These are phyloP conservation scores for Candida glaebosa DNA, from an alignment of 805 yeast species.

Conservation along the genomic window DNA sequence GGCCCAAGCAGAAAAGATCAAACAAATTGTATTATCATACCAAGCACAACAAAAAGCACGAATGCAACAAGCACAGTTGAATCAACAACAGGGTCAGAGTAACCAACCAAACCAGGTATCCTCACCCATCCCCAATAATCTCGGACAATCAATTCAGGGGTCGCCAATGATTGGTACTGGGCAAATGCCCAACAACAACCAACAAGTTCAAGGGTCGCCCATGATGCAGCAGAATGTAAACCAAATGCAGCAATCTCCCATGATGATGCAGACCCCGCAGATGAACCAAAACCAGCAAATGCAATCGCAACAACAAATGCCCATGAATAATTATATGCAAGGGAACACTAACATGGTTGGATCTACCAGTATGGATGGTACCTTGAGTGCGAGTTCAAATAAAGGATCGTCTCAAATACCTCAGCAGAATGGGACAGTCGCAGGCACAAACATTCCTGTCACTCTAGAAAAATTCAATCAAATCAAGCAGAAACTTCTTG, in stretches of 20 bases:
- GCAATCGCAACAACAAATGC: conserved; percentile 5
- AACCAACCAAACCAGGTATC: background rate
- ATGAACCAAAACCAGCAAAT: conserved; percentile 13
- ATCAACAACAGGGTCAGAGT: conserved; percentile 6
- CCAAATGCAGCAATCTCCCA: conserved; percentile 40
- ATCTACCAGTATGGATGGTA: background rate
- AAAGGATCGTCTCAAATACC: background rate
- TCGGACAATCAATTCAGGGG: background rate
- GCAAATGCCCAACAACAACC: conserved; percentile 1
- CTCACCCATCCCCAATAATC: background rate
- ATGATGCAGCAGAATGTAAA: conserved; percentile 43
- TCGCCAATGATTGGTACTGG: background rate
- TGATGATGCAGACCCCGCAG: conserved; percentile 51
- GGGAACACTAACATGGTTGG: background rate
- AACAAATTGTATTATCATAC: conserved; percentile 54
- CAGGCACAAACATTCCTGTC: conserved; percentile 6
- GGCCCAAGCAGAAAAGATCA: conserved; percentile 60
- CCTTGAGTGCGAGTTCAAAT: background rate
- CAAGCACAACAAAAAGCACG: conserved; percentile 41
- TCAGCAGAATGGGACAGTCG: background rate
- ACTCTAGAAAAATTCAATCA: conserved; percentile 40
- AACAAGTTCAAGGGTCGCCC: background rate
- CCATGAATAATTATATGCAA: background rate
- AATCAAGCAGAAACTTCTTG: conserved; percentile 45
- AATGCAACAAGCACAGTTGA: conserved; percentile 10